Percentiles rank a stretch among this genome's conserved stretches.
Evolutionary conservation across 345 rosid species (phyloP).

Genomic region (Hibiscus mutabilis): DNA sequence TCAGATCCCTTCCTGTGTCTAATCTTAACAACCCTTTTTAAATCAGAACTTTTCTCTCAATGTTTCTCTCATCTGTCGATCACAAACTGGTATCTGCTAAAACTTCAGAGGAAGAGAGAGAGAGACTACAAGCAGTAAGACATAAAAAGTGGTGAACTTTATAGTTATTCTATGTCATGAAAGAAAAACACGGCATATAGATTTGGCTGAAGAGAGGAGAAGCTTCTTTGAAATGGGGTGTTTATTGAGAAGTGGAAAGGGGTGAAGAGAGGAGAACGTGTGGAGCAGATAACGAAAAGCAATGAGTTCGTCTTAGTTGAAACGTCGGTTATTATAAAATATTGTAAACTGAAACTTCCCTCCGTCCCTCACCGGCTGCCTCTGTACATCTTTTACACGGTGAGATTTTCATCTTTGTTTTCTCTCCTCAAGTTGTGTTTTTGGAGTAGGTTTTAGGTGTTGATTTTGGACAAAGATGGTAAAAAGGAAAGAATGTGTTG

Average conservation of each 20-base stretch:
- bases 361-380: too few relatives aligned
- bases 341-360: too few relatives aligned
- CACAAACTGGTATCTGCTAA: background rate
- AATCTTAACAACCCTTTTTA: constrained; percentile 5
- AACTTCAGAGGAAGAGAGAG: too few relatives aligned
- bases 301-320: background rate
- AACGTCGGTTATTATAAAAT: background rate
- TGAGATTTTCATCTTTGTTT: too few relatives aligned
- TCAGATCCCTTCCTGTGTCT: background rate
- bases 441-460: too few relatives aligned
- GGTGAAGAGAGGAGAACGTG: background rate
- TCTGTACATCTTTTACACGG: too few relatives aligned
- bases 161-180: background rate
- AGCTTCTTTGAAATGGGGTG: background rate
- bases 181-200: background rate
- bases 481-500: too few relatives aligned
- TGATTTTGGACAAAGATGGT: too few relatives aligned
- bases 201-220: background rate
- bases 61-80: background rate
- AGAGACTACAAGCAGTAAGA: background rate
- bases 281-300: background rate
- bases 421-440: too few relatives aligned
- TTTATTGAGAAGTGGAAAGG: background rate
- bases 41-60: background rate
- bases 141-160: background rate